These are phyloP conservation scores for Pythium rhizo-oryzae DNA, from an alignment of 352 stramenopile genomes.

Conservation along the genomic window DNA sequence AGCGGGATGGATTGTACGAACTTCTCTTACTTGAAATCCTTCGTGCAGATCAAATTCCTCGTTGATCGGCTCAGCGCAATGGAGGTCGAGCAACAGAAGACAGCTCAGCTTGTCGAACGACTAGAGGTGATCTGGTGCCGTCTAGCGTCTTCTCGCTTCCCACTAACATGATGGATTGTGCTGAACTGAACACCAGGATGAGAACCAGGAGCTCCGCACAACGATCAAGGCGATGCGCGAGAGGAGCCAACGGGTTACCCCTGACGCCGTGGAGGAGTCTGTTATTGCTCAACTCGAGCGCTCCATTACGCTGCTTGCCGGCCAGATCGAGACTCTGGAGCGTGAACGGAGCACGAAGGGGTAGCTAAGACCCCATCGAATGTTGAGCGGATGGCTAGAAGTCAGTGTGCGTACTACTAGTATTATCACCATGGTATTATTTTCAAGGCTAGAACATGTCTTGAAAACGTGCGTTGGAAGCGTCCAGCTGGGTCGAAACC, in stretches of 20 bases:
- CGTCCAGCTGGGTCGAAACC: too few species aligned
- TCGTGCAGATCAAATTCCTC: slow-evolving; percentile 55
- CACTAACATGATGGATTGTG: background rate
- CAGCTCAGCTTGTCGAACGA: slow-evolving; percentile 34
- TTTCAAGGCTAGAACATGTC: too few species aligned
- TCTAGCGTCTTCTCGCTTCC: background rate
- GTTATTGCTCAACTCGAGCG: slow-evolving; percentile 26
- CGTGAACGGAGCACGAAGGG: background rate
- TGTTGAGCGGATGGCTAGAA: too few species aligned
- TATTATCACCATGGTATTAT: too few species aligned
- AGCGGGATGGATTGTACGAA: background rate
- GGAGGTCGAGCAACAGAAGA: slow-evolving; percentile 48
- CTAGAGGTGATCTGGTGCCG: slow-evolving; percentile 41
- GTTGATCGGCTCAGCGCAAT: slow-evolving; percentile 53
- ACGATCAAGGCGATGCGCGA: slow-evolving; percentile 6
- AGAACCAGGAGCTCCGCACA: slow-evolving; percentile 21
- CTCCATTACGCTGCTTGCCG: slow-evolving; percentile 19
- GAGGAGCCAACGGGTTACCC: background rate
- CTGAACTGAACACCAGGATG: slow-evolving; percentile 9
- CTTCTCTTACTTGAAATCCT: background rate
- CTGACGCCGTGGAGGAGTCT: slow-evolving; percentile 10
- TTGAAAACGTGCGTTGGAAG: too few species aligned
- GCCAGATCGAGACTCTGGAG: slow-evolving; percentile 26
- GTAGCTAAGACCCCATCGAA: too few species aligned
- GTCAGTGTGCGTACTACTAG: too few species aligned